phyloP scores from a whole-genome alignment of 2,329 filamentous ascomycete species.

The Aureobasidium sp. region DNA sequence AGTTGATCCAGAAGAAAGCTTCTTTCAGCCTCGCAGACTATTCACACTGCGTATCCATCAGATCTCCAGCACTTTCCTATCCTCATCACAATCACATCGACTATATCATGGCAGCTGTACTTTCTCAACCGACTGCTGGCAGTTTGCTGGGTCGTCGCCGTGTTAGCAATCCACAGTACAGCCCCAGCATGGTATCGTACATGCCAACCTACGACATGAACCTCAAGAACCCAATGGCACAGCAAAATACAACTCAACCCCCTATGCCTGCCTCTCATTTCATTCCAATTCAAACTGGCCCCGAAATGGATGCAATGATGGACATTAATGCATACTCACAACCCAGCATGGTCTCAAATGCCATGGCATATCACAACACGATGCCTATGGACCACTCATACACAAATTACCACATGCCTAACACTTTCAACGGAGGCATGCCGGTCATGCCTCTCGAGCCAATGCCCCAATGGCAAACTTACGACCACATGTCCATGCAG shows the following conservation, averaged over 20 bases:
- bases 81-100: background rate
- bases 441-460: conserved; percentile 2
- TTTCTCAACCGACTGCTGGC: conserved; percentile 1
- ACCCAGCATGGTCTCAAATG: conserved; percentile 1
- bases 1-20: conserved; percentile 6
- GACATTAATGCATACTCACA: conserved; percentile 4
- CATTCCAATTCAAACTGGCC: background rate
- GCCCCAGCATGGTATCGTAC: background rate
- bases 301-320: conserved; percentile 11
- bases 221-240: conserved; percentile 3
- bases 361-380: conserved; percentile 11
- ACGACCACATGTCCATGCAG: conserved; percentile 1
- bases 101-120: conserved; percentile 1
- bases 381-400: conserved; percentile 6
- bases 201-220: conserved; percentile 10
- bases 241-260: background rate
- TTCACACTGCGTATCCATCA: background rate
- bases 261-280: background rate
- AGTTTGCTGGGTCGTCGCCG: conserved; percentile 8
- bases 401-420: conserved; percentile 10
- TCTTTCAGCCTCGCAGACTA: conserved; percentile 4
- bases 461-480: conserved; percentile 10
- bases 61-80: background rate
- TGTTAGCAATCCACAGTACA: background rate
- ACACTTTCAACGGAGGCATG: conserved; percentile 9